Conservation (phyloP, 768 basidiomycete species). For the Termitomyces eurrhizus region DNA sequence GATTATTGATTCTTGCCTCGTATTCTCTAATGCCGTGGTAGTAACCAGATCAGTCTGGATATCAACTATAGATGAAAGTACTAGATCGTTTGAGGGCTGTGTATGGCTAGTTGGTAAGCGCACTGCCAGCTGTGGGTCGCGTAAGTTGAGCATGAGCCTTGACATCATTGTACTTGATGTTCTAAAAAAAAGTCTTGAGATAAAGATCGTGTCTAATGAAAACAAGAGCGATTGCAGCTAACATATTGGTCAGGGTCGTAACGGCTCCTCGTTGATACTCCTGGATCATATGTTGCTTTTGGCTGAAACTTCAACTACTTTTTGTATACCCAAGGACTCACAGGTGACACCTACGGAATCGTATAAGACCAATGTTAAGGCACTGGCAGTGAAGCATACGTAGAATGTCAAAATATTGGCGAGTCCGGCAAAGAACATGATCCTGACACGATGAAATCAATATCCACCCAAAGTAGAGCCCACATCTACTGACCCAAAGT, state of each 20-base stretch:
- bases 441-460: not conserved
- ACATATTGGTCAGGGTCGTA: slow-evolving; percentile 21
- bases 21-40: not conserved
- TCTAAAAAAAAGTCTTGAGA: slow-evolving; percentile 9
- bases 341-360: slow-evolving; percentile 12
- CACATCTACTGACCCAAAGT: not conserved
- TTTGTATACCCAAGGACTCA: not conserved
- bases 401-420: not conserved
- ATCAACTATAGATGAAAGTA: slow-evolving; percentile 17
- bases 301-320: not conserved
- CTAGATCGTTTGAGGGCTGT: slow-evolving; percentile 5
- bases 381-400: not conserved
- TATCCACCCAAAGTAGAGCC: not conserved
- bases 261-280: slow-evolving; percentile 18
- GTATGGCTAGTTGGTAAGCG: not conserved
- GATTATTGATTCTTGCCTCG: too few relatives aligned
- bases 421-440: not conserved
- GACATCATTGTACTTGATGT: slow-evolving; percentile 28
- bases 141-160: slow-evolving; percentile 28
- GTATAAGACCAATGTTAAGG: not conserved
- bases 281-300: slow-evolving; percentile 1
- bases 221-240: not conserved
- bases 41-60: slow-evolving; percentile 9
- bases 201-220: not conserved
- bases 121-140: slow-evolving; percentile 22